Conservation (phyloP, 768 basidiomycete species). For the Cystoderma amianthinum region DNA sequence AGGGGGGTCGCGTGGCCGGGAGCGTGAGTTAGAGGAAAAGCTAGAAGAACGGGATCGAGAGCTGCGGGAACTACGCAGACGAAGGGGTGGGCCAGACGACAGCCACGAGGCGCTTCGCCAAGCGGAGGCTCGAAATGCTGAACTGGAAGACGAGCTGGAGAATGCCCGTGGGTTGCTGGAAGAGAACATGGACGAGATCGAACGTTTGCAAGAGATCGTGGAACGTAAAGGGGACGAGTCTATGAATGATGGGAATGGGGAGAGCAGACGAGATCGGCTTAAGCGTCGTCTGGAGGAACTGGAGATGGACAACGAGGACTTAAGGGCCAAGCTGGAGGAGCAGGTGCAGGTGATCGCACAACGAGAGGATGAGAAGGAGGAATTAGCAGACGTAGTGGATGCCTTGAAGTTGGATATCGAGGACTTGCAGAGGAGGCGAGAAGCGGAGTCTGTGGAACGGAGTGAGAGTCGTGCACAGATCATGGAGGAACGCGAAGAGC, state of each 20-base stretch:
- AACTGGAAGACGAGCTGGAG: conserved; percentile 71
- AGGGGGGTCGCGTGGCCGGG: conserved; percentile 39
- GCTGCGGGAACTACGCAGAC: conserved; percentile 55
- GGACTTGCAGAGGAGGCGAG: conserved; percentile 50
- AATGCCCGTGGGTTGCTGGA: conserved; percentile 61
- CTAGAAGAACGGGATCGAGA: conserved; percentile 71
- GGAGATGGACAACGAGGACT: conserved; percentile 56
- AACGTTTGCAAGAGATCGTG: conserved; percentile 62
- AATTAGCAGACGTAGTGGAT: conserved; percentile 60
- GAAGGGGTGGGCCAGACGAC: conserved; percentile 27
- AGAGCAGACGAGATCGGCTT: conserved; percentile 34
- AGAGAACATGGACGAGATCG: conserved; percentile 82
- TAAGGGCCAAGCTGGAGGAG: conserved; percentile 50
- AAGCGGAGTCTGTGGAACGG: conserved; percentile 61
- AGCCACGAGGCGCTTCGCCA: conserved; percentile 50
- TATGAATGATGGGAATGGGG: conserved; percentile 26
- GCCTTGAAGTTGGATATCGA: conserved; percentile 61
- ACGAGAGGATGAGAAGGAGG: conserved; percentile 67
- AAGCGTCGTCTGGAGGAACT: conserved; percentile 49
- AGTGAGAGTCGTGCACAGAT: conserved; percentile 68
- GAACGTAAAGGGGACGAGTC: conserved; percentile 45
- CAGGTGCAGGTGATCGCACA: conserved; percentile 47
- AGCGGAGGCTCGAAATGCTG: conserved; percentile 52
- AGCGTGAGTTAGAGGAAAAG: conserved; percentile 72
- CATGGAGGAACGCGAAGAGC: conserved; percentile 64